Evolutionary conservation across 106 monocot species (phyloP).

Genomic region (Platanthera guangdongensis): DNA sequence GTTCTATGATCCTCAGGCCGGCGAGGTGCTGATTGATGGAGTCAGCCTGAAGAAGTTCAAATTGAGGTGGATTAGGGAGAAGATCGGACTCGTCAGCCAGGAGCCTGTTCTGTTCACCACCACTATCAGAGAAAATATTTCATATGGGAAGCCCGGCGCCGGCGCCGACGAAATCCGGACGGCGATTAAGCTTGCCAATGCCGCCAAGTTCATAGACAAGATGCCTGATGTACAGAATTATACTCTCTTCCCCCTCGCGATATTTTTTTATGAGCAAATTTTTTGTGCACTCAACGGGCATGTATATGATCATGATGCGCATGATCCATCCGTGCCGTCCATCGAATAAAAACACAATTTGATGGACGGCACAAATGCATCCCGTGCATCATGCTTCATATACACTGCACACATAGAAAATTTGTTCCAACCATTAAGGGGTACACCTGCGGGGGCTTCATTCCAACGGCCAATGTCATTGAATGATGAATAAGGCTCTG

Average conservation of each 20-base stretch:
- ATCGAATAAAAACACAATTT: no score
- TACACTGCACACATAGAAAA: no score
- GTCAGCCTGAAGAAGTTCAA: constrained; percentile 47
- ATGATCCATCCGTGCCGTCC: no score
- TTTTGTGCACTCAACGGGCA: no score
- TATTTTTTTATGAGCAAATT: not conserved
- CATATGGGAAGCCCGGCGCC: constrained; percentile 54
- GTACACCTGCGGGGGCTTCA: no score
- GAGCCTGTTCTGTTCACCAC: constrained; percentile 62
- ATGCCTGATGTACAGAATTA: constrained; percentile 43
- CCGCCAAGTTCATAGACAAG: constrained; percentile 72
- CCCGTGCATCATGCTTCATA: no score
- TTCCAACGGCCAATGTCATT: no score
- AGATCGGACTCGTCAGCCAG: constrained; percentile 84
- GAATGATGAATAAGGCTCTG: no score
- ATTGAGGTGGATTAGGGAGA: constrained; percentile 48
- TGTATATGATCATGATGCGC: no score
- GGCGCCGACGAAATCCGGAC: constrained; percentile 44
- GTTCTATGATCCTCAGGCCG: constrained; percentile 69
- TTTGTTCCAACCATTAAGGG: no score
- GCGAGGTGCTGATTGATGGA: constrained; percentile 72
- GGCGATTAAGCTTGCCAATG: constrained; percentile 69
- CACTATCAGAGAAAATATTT: constrained; percentile 68
- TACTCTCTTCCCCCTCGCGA: not conserved
- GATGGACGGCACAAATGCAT: no score